Evolutionary conservation across 2,329 filamentous ascomycete species (phyloP).

Genomic region (Trichoderma cornu-damae): DNA sequence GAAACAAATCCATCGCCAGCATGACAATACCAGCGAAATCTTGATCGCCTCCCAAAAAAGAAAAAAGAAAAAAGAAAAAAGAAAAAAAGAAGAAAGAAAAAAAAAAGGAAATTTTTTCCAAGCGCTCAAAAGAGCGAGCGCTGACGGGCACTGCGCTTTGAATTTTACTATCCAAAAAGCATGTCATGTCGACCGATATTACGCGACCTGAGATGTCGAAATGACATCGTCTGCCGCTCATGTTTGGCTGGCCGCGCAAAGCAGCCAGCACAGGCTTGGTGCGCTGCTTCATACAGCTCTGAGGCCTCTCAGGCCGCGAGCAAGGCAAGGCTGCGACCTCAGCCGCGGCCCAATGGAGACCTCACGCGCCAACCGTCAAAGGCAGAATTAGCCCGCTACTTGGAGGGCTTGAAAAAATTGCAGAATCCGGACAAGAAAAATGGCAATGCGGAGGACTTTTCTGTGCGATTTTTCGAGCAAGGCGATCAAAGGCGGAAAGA

Average conservation of each 20-base stretch:
- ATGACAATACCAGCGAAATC: constrained; percentile 3
- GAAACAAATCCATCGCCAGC: background rate
- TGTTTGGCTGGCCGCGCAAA: constrained; percentile 33
- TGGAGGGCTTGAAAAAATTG: constrained; percentile 28
- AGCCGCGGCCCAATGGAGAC: constrained; percentile 19
- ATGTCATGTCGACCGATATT: constrained; percentile 36
- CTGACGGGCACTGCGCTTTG: constrained; percentile 12
- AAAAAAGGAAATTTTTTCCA: too few species aligned
- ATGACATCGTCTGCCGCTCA: constrained; percentile 36
- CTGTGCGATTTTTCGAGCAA: constrained; percentile 48
- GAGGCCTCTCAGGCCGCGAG: constrained; percentile 27
- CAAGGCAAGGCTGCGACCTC: constrained; percentile 21
- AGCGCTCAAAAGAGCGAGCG: constrained; percentile 14
- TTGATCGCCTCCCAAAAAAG: background rate
- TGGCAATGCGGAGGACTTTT: constrained; percentile 24
- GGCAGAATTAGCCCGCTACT: constrained; percentile 27
- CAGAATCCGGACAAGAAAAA: constrained; percentile 22
- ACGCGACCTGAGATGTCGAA: constrained; percentile 33
- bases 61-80: too few species aligned
- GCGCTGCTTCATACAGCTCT: constrained; percentile 33
- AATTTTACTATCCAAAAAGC: constrained; percentile 19
- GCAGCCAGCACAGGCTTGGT: constrained; percentile 27
- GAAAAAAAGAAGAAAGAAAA: too few species aligned
- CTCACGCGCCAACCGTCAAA: constrained; percentile 26
- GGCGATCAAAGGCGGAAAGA: constrained; percentile 35